Conservation (phyloP, 768 basidiomycete species). For the Auricularia cornea region DNA sequence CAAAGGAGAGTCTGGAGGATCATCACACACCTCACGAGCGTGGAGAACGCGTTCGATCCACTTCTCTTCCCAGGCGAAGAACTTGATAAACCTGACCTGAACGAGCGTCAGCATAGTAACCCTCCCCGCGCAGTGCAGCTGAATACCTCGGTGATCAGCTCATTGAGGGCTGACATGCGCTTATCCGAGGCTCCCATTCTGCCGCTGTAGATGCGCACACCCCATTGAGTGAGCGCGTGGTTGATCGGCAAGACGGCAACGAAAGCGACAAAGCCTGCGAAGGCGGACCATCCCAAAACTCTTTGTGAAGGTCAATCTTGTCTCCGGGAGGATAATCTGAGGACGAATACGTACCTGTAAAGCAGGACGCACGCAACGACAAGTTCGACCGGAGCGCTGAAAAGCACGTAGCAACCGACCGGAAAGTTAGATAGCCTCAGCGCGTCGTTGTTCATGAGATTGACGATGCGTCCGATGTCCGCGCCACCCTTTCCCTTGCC, state of each 20-base stretch:
- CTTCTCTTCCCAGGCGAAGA: slow-evolving; percentile 72
- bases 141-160: slow-evolving; percentile 29
- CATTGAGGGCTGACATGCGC: slow-evolving; percentile 37
- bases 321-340: too few species aligned
- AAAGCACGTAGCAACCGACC: background rate
- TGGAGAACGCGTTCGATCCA: slow-evolving; percentile 64
- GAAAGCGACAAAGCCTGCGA: slow-evolving; percentile 37
- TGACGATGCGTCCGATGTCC: slow-evolving; percentile 49
- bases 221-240: slow-evolving; percentile 29
- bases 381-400: slow-evolving; percentile 24
- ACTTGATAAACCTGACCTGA: slow-evolving; percentile 67
- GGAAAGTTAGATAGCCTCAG: background rate
- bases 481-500: slow-evolving; percentile 79
- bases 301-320: too few species aligned
- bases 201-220: slow-evolving; percentile 28
- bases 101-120: slow-evolving; percentile 15
- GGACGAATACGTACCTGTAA: slow-evolving; percentile 28
- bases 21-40: slow-evolving; percentile 59
- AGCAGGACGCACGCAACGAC: slow-evolving; percentile 26
- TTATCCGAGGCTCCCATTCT: slow-evolving; percentile 29
- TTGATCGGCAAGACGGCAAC: slow-evolving; percentile 34
- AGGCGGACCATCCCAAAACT: slow-evolving; percentile 38
- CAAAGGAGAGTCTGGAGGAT: slow-evolving; percentile 53
- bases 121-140: too few species aligned
- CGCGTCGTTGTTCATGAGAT: too few species aligned